Evolutionary conservation across 2,329 filamentous ascomycete species (phyloP).

Genomic region (Colletotrichum sp.): DNA sequence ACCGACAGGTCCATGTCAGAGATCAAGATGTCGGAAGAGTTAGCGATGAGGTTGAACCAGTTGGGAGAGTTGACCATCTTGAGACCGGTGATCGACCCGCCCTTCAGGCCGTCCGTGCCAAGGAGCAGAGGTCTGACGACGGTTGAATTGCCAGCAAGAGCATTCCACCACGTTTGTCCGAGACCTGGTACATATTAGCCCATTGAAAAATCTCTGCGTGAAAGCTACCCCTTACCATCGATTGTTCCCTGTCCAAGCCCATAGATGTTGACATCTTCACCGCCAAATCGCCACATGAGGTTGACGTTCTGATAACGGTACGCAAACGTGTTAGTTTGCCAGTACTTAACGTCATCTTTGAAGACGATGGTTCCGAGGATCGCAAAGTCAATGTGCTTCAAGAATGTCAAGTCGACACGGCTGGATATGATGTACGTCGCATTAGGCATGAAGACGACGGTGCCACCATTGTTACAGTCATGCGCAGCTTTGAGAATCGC

Average conservation of each 20-base stretch:
- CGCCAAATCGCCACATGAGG: conserved; percentile 32
- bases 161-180: neutral
- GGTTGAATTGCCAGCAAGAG: neutral
- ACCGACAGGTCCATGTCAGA: conserved; percentile 60
- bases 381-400: conserved; percentile 67
- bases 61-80: conserved; percentile 58
- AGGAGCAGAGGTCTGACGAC: neutral
- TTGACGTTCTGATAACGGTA: conserved; percentile 70
- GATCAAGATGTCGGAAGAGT: conserved; percentile 68
- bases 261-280: conserved; percentile 63
- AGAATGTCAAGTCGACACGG: conserved; percentile 67
- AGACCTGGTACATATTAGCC: neutral
- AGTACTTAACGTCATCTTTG: conserved; percentile 70
- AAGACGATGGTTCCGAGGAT: conserved; percentile 62
- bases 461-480: conserved; percentile 66
- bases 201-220: rapidly evolving
- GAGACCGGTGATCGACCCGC: neutral
- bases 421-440: conserved; percentile 66
- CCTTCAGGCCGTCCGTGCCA: neutral
- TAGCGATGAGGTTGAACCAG: conserved; percentile 63
- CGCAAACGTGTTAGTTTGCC: conserved; percentile 67
- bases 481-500: conserved; percentile 60
- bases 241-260: conserved; percentile 44
- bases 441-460: conserved; percentile 56
- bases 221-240: neutral